These are phyloP conservation scores for Brassica nigra DNA, from an alignment of 345 rosid genomes.

Conservation along the genomic window DNA sequence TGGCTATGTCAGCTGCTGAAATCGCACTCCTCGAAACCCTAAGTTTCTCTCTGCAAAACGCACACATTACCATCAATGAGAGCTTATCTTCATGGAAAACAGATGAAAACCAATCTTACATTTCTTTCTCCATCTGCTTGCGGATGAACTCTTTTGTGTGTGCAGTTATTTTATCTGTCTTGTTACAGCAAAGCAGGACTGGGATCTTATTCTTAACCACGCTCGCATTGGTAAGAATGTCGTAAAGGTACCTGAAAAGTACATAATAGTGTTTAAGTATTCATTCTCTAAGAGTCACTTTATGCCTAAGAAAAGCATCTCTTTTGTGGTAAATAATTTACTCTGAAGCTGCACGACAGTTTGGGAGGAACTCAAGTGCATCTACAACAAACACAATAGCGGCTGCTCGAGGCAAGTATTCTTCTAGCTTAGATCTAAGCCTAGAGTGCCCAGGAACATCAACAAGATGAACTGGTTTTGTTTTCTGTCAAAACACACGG, in stretches of 20 bases:
- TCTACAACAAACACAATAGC: slow-evolving; percentile 86
- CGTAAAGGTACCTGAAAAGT: slow-evolving; percentile 71
- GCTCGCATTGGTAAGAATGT: slow-evolving; percentile 75
- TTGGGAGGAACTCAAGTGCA: slow-evolving; percentile 86
- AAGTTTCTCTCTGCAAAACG: slow-evolving; percentile 21
- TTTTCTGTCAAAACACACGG: slow-evolving; percentile 48
- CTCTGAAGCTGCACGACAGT: slow-evolving; percentile 75
- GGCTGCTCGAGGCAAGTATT: slow-evolving; percentile 79
- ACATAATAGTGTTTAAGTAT: slow-evolving; percentile 5
- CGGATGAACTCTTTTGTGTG: slow-evolving; percentile 89
- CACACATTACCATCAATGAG: background rate
- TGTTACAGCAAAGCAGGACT: slow-evolving; percentile 82
- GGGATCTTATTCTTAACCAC: slow-evolving; percentile 81
- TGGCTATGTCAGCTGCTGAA: slow-evolving; percentile 78
- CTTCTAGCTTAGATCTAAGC: slow-evolving; percentile 79
- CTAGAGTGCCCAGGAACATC: slow-evolving; percentile 97
- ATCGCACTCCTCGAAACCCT: slow-evolving; percentile 63
- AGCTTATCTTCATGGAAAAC: background rate
- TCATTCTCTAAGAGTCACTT: background rate
- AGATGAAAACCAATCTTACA: slow-evolving; percentile 47
- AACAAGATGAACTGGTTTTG: slow-evolving; percentile 74
- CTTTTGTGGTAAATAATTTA: slow-evolving; percentile 26
- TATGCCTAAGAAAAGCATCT: slow-evolving; percentile 1
- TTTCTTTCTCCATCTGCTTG: slow-evolving; percentile 93
- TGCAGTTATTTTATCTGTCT: slow-evolving; percentile 92